Base-by-base conservation (phyloP, 768 basidiomycete genomes). In the Suillus bovinus region DNA sequence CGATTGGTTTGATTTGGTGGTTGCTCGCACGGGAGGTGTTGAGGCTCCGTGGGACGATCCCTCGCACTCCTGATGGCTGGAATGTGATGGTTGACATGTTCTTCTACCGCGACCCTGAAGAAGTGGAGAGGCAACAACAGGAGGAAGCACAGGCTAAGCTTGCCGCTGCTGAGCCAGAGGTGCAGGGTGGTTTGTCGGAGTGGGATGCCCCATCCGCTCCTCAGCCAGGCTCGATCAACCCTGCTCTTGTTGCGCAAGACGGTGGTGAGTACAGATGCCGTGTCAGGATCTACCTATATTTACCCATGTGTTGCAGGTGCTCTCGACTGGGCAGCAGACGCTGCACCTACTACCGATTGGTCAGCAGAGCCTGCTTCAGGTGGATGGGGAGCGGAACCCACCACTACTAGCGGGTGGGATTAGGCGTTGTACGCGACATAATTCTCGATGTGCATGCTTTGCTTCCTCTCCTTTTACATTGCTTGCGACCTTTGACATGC, bases 31-130 rank as follows among this genome's bases (percentile, higher is more conserved):
- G 97, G 70, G 97, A 99, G 76, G 94, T 97, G 70, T 90, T 99
- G 78, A 88, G 97, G 73, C 84, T 99, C 73, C 88, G 94, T 65
- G 97, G 97, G 53, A 91, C 93, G 61, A 89, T 99, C 77, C 90
- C 94, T 63, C 87, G 97, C 70, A 90, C 93, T 46, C 77, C 86
- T 65, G 95, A 96, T 66, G 93, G 91, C 71, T 99, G 97, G 97
- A 92, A 89, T 76, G 91, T 97, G 77, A 97, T 99, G 93, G 94
- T 96, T 68, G 96, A 96, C 79, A 91, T 96, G 90, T 96, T 96
- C 90, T 95, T 98, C 89, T 99, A 99, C 87, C 93, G 96, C 72
- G 96, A 98, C 81, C 95, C 96, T 64, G 96, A 99, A 77, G 97
- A 99, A 80, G 92, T 98, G 69, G 96, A 98, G 87, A 93, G 91